Conservation (phyloP, 2,329 filamentous ascomycete species). For the Macroventuria anomochaeta region DNA sequence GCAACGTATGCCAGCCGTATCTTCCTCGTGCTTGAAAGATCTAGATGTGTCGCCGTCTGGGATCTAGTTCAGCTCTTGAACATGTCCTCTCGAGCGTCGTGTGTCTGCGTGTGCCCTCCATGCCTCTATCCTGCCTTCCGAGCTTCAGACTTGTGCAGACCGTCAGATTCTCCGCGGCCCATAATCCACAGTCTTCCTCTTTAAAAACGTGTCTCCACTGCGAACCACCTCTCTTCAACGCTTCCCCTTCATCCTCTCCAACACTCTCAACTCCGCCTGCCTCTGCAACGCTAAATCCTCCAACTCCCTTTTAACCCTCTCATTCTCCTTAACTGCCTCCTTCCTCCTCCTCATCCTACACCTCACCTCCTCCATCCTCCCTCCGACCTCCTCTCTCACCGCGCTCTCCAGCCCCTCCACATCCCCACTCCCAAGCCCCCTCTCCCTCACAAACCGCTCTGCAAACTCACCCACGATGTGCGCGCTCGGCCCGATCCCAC, state of each 20-base stretch:
- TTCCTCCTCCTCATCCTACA: conserved; percentile 50
- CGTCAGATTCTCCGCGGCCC: too few relatives aligned
- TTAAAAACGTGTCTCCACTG: neutral
- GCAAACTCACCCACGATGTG: conserved; percentile 46
- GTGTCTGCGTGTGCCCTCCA: neutral
- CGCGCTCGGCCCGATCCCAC: conserved; percentile 53
- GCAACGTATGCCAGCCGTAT: too few relatives aligned
- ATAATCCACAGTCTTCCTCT: neutral
- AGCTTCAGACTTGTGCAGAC: too few relatives aligned
- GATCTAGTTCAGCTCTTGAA: conserved; percentile 15
- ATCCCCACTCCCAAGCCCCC: conserved; percentile 40
- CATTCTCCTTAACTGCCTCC: conserved; percentile 51
- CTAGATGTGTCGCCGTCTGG: too few relatives aligned
- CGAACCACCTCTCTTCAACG: conserved; percentile 26
- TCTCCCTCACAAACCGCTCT: conserved; percentile 49
- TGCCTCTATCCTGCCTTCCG: too few relatives aligned
- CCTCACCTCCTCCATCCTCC: conserved; percentile 46
- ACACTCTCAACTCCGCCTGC: conserved; percentile 53
- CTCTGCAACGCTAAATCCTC: conserved; percentile 53
- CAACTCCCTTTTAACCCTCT: conserved; percentile 52
- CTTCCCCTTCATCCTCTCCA: conserved; percentile 49
- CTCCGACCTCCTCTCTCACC: conserved; percentile 41
- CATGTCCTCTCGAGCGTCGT: neutral
- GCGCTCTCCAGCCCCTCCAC: conserved; percentile 45
- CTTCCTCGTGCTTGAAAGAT: too few relatives aligned